Evolutionary conservation across 176 grass and related monocot genomes (phyloP).

Genomic region (Raddia guianensis): DNA sequence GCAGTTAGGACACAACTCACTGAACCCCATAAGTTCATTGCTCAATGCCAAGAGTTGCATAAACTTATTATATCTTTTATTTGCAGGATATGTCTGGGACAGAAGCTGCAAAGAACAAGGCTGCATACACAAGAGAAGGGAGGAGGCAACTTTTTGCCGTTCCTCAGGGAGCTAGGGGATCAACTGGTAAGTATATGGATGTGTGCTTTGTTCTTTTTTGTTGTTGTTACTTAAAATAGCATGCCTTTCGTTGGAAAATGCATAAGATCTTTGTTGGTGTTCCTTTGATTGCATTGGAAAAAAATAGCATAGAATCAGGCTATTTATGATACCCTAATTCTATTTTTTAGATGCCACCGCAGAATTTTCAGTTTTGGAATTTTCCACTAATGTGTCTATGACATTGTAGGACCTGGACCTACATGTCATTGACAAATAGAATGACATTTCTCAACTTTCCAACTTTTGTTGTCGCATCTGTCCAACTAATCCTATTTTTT

Average conservation of each 20-base stretch:
- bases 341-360: no score
- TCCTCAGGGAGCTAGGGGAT: slow-evolving; percentile 96
- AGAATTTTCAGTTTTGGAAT: no score
- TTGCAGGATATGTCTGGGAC: slow-evolving; percentile 79
- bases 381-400: no score
- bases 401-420: no score
- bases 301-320: slow-evolving; percentile 12
- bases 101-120: slow-evolving; percentile 83
- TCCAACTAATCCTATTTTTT: no score
- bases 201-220: slow-evolving; percentile 22
- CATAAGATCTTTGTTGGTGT: slow-evolving; percentile 4
- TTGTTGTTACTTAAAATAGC: slow-evolving; percentile 14
- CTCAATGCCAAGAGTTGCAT: neutral
- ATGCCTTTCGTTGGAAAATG: neutral
- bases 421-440: no score
- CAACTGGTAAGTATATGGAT: slow-evolving; percentile 67
- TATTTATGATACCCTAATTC: slow-evolving; percentile 8
- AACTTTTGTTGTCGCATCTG: no score
- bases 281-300: neutral
- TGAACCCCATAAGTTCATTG: slow-evolving; percentile 23
- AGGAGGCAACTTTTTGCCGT: slow-evolving; percentile 96
- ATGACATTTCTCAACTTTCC: no score
- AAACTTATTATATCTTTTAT: slow-evolving; percentile 39
- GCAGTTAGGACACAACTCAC: slow-evolving; percentile 59
- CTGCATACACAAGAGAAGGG: slow-evolving; percentile 95